Base-by-base conservation (phyloP, 768 basidiomycete genomes). In the Gelatoporia subvermispora region DNA sequence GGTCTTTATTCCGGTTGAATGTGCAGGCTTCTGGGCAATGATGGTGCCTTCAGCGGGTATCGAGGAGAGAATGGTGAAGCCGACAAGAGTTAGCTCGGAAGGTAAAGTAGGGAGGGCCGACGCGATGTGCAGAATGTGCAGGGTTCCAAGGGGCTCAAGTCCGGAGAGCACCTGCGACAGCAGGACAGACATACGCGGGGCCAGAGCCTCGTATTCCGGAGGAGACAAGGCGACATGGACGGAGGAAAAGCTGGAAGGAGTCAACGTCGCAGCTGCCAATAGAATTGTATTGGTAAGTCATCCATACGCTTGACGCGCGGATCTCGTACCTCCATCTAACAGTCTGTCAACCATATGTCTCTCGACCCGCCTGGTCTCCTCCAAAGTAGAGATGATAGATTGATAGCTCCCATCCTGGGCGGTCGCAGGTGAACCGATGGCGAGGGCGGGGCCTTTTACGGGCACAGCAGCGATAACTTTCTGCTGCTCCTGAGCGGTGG, bases 401-500 rank as follows among this genome's bases (percentile, higher is more conserved):
- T 92, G 88, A 62, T 91, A 92, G 62, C 74, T 77, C 25, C 91
- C 92, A 60, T 90, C 81, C 62, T 81, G 76, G 3, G 90, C 91
- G 0, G 89, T 87, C 3, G 76, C 70, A 17, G 84, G 78, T 8
- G 90, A 90, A 47, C 91, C 88, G 53, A 94, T 81, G 45, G 78
- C 85, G 43, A 93, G 75, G 7, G 79, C 79, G 38, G 75, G 65
- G 13, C 78, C 81, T 58, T 77, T 61, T 17, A 50, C 48, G 22
- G 56, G 51, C 24, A 64, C 64, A 15, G 62, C 64, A 1, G 56
- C 54, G 22, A 53, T 34, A 8, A 58, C 60, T 48, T 56, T 62
- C 56, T 50, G 57, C 55, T 45, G 59, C 44, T 56, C 48, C 54
- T 28, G 52, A 46, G 57, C 22, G 25, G 53, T 34, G 40, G 49